Evolutionary conservation across 2,329 filamentous ascomycete genomes (phyloP), one percentile per base, ranked within the genome.

Genomic region (Cladobotryum protrusum): DNA sequence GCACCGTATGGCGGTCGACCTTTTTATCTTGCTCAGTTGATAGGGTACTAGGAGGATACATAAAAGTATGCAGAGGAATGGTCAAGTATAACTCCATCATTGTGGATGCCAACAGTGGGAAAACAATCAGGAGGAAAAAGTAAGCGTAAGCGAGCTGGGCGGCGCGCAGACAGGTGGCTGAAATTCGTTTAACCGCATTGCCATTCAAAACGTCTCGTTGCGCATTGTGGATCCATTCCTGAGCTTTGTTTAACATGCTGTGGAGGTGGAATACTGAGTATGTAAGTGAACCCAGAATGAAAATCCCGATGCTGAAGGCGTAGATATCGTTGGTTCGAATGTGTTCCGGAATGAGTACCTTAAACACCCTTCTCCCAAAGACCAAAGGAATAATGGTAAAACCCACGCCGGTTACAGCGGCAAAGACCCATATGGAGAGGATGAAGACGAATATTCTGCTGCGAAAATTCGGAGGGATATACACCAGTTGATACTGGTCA

Each of bases 291-390:
- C 87, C 89, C 4, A 96, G 74, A 20, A 89, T 73, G 63, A 95
- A 96, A 37, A 95, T 78, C 13, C 93, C 93, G 29, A 93, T 83
- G 47, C 89, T 95, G 66, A 96, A 96, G 12, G 93, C 92, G 61
- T 99, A 97, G 20, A 99, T 87, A 65, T 99, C 93, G 67, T 97
- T 99, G 63, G 92, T 86, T 37, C 81, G 81, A 43, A 87, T 79
- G 54, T 87, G 78, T 1, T 75, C 70, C 4, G 89, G 88, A 39
- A 96, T 81, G 33, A 91, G 70, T 24, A 77, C 71, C 43, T 83
- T 82, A 63, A 96, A 87, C 54, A 97, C 76, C 50, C 76, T 77
- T 24, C 93, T 86, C 2, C 93, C 93, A 62, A 96, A 82, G 6
- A 95, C 75, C 4, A 99, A 78, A 0, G 93, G 95, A 1, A 95